Conservation (phyloP, 1,284 basidiomycete species). For the Fomitopsis betulina region DNA sequence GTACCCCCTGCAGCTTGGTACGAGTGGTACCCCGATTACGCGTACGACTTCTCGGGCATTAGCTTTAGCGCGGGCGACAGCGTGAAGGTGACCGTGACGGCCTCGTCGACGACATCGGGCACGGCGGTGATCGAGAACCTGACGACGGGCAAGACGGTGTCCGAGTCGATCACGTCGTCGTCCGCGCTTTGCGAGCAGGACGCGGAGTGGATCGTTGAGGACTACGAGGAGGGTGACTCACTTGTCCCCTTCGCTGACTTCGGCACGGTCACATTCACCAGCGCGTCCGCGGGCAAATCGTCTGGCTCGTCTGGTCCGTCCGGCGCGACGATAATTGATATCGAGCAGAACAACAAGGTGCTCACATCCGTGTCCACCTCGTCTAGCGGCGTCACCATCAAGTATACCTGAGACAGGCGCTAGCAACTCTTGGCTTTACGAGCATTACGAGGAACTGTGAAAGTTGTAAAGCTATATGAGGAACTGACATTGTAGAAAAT, state of each 20-base stretch:
- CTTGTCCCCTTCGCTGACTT: slow-evolving; percentile 35
- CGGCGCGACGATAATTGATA: slow-evolving; percentile 27
- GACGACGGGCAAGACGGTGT: slow-evolving; percentile 25
- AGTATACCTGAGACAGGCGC: slow-evolving; percentile 7
- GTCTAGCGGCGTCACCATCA: slow-evolving; percentile 22
- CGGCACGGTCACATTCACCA: slow-evolving; percentile 6
- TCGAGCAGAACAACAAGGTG: slow-evolving; percentile 25
- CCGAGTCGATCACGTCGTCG: slow-evolving; percentile 25
- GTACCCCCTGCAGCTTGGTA: slow-evolving; percentile 29
- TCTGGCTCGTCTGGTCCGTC: slow-evolving; percentile 18
- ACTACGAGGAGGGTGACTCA: slow-evolving; percentile 26
- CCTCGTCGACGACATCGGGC: slow-evolving; percentile 22
- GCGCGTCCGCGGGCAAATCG: neutral
- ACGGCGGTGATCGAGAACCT: slow-evolving; percentile 28
- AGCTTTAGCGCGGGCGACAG: slow-evolving; percentile 25
- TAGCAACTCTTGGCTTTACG: too few relatives aligned
- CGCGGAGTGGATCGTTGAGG: slow-evolving; percentile 23
- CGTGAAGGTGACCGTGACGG: slow-evolving; percentile 26
- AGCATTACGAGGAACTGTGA: too few relatives aligned
- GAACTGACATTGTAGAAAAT: too few relatives aligned
- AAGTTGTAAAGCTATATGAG: too few relatives aligned
- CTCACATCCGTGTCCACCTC: slow-evolving; percentile 23
- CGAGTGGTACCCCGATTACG: slow-evolving; percentile 34
- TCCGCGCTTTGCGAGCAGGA: slow-evolving; percentile 28
- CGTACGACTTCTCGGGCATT: slow-evolving; percentile 31